A percentile compares a stretch with the other conserved stretches of the same genome.
Conservation (phyloP, 1,284 basidiomycete species). For the Cystobasidium sp. region DNA sequence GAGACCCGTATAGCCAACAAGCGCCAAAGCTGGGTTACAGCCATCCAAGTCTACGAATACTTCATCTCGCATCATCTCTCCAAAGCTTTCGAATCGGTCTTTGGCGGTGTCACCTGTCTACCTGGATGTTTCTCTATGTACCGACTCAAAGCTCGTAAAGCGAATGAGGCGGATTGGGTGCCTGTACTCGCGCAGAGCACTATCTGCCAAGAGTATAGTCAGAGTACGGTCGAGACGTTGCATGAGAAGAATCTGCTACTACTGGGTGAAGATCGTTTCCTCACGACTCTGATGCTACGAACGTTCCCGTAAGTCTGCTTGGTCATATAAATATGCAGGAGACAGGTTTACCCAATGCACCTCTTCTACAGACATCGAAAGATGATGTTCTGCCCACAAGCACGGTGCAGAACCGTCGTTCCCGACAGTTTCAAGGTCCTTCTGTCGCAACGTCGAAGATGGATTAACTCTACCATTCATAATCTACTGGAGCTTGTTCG, state of each 20-base stretch:
- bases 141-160: conserved; percentile 88
- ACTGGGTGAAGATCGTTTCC: conserved; percentile 97
- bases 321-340: conserved; percentile 18
- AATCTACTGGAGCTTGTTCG: conserved; percentile 99
- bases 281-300: conserved; percentile 90
- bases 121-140: conserved; percentile 99
- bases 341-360: background rate
- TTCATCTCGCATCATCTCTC: conserved; percentile 98
- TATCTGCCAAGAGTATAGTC: conserved; percentile 96
- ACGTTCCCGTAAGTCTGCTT: conserved; percentile 72
- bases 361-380: conserved; percentile 69
- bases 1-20: conserved; percentile 99
- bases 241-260: conserved; percentile 98
- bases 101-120: conserved; percentile 98
- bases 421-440: conserved; percentile 93
- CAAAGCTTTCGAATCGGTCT: conserved; percentile 98
- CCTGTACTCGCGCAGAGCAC: conserved; percentile 97
- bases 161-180: conserved; percentile 91
- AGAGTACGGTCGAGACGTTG: conserved; percentile 86
- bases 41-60: conserved; percentile 87
- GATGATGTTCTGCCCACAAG: conserved; percentile 99
- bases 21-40: conserved; percentile 94
- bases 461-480: conserved; percentile 99
- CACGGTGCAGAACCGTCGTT: conserved; percentile 90
- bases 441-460: conserved; percentile 93